Base-by-base conservation (phyloP, 2,329 filamentous ascomycete species). In the Pseudonectria buxi region DNA sequence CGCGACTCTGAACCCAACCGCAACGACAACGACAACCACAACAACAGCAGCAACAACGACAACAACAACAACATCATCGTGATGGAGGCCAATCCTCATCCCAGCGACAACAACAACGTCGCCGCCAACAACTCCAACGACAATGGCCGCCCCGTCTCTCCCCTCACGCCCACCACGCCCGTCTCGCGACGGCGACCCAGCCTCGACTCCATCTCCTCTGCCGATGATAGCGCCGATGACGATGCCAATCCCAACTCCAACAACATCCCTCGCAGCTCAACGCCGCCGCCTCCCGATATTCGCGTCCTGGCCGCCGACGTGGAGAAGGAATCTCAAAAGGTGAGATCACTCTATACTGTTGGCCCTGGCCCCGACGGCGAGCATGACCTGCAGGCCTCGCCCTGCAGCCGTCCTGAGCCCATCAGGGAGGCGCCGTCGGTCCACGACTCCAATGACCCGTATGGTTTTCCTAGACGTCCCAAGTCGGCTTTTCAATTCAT, bases 271-370 rank as follows among this genome's bases (percentile, higher is more conserved):
- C 18, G 9, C 5, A 22, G 18, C 18, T 6, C 18, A 22, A 9
- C 18, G 18, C 9, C 18, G 37, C 48, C 58, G 24, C 46, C 61
- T 36, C 70, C 72, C 44, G 68, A 66, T 56, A 71, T 74, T 49
- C 67, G 66, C 47, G 58, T 76, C 53, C 62, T 76, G 56, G 64
- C 71, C 49, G 62, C 64, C 56, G 72, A 76, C 49, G 59, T 71
- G 52, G 73, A 78, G 65, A 72, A 71, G 63, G 74, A 78, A 64
- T 78, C 74, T 64, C 72, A 74, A 72, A 77, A 78, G 69, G 74
- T 78, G 70, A 76, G 74, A 69, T 78, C 73, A 62, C 74, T 78
- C 63, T 78, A 78, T 68, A 68, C 72, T 64, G 66, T 67, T 54
- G 68, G 67, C 62, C 72, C 73, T 55, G 60, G 57, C 59, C 58